Base-by-base conservation (phyloP, 2,329 filamentous ascomycete genomes). In the Sclerotinia nivalis region DNA sequence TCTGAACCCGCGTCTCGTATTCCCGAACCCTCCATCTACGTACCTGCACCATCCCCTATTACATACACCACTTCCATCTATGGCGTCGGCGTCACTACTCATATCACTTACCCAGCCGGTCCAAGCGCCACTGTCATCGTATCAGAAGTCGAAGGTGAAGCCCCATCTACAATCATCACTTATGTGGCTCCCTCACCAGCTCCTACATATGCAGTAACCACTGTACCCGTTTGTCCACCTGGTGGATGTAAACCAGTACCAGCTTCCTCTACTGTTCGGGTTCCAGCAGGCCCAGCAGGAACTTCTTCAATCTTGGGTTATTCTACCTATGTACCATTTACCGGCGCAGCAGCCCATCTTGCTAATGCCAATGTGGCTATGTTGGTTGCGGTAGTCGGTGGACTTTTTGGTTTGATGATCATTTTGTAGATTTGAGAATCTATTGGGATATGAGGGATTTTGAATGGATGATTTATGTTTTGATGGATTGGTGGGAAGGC, bases 291-390 rank as follows among this genome's bases (percentile, higher is more conserved):
- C 10, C 66, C 66, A 25, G 66, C 25, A 10, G 66, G 66, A 18
- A 68, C 66, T 1, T 62, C 55, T 50, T 68, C 66, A 22, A 7
- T 61, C n/a, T 52, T 68, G 34, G 55, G 56, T 45, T 52, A 52
- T 25, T 61, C 55, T n/a, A 68, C 66, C 28, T 68, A 68, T 25
- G 34, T 68, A 15, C 66, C 66, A 40, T 68, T 68, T 12, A 68
- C 55, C 2, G 66, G 66, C 0, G 64, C 66, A 28, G 66, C 47
- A 22, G 22, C 20, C 31, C 28, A 18, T n/a, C 31, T 45, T 12
- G 28, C 31, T 31, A 49, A 49, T 25, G 10, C 31, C 1, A 60
- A 60, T 47, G 6, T 37, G 15, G 65, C 54, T 0, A 67, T 60
- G 15, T 49, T 67, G 25, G 1, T 50, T 18, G 12, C 31, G 15